Conservation (phyloP, 2,329 filamentous ascomycete genomes). For the Boeremia exigua region DNA sequence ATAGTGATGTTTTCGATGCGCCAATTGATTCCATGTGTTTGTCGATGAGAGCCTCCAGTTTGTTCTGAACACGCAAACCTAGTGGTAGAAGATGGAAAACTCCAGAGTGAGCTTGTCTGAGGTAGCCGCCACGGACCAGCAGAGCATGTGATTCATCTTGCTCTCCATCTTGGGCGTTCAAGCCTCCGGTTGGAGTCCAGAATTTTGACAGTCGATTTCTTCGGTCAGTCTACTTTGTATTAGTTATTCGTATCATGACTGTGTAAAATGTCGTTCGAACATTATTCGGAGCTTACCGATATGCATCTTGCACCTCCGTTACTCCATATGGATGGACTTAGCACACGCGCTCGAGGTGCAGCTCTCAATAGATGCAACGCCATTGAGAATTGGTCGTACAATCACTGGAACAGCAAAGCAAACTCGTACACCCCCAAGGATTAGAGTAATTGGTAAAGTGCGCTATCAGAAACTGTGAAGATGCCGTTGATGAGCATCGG, state of each 20-base stretch:
- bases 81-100: slow-evolving; percentile 92
- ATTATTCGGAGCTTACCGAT: slow-evolving; percentile 44
- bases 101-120: slow-evolving; percentile 75
- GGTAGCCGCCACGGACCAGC: slow-evolving; percentile 54
- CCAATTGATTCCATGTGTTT: slow-evolving; percentile 84
- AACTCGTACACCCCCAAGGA: not conserved
- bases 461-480: not conserved
- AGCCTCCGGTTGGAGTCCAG: slow-evolving; percentile 79
- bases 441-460: not conserved
- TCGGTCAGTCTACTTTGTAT: slow-evolving; percentile 56
- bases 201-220: slow-evolving; percentile 71
- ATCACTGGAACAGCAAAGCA: not conserved
- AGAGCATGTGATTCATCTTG: slow-evolving; percentile 55
- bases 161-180: slow-evolving; percentile 60
- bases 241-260: not conserved
- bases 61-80: slow-evolving; percentile 84
- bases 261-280: not conserved
- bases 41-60: slow-evolving; percentile 84
- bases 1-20: slow-evolving; percentile 81
- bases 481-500: slow-evolving; percentile 15
- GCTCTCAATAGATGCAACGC: slow-evolving; percentile 32
- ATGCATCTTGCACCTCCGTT: slow-evolving; percentile 32
- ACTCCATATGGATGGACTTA: slow-evolving; percentile 2
- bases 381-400: slow-evolving; percentile 29
- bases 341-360: slow-evolving; percentile 20